Evolutionary conservation across 2,329 filamentous ascomycete species (phyloP), one percentile per base, ranked within the genome.

Genomic region (Sclerotiophoma versabilis): DNA sequence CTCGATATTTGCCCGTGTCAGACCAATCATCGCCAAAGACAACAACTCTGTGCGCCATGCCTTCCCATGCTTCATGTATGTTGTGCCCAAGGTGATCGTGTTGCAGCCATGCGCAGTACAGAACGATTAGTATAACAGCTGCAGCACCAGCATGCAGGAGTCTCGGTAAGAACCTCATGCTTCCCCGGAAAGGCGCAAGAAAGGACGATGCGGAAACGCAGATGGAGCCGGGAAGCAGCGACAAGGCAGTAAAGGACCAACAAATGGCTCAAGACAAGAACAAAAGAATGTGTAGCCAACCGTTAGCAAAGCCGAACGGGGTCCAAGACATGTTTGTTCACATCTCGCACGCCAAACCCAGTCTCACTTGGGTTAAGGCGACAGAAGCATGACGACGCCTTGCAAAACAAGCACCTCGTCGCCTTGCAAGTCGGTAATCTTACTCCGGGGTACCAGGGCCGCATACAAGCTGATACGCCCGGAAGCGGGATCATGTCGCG

Each of bases 11-110:
- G 20, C 72, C 72, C 34, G 64, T 74, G 60, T 76, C 73, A 48
- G 73, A 75, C 70, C 72, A 76, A 48, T 74, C 71, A 46, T 75
- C 71, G 11, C 73, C 74, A 59, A 76, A 76, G 20, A 76, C 72
- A 23, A 76, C 73, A 17, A 76, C 48, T 32, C 71, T 67, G 48
- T 68, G 67, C 25, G 68, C 56, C 23, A 54, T 60, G 29, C 65
- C 66, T 50, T 57, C 60, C 68, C 71, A 72, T 36, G 58, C 66
- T 44, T 69, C 63, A 34, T 68, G 58, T 37, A 72, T 62, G 42
- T 59, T 68, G 42, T 63, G 57, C 47, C 57, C 60, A 19, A 75
- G 52, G 36, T 63, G 59, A 50, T 64, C 49, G 9, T 67, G 68
- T 41, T 64, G 59, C 25, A 63, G 34, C 70, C 66, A 76, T 36